Base-by-base conservation (phyloP, 73 alveolate species). In the Blepharisma stoltei region DNA sequence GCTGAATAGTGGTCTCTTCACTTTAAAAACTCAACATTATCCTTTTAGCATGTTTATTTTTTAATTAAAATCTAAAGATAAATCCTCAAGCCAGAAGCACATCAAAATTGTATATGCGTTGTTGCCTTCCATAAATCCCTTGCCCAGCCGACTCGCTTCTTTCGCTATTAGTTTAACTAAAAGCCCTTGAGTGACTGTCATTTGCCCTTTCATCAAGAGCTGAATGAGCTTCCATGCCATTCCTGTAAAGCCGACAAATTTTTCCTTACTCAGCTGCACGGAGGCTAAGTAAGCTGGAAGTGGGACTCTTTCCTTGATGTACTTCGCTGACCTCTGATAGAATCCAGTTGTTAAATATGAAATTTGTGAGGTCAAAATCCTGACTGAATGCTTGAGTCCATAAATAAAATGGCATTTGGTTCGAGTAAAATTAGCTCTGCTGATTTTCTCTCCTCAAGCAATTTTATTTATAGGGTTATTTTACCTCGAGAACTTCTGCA, bases 41-140 rank as follows among this genome's bases (percentile, higher is more conserved):
- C 41, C 41, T 32, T 32, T 32, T 32, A 32, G 41, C 41, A 32
- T 32, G 3, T 3, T 32, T 32, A 32, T 32, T 32, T 32, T n/a
- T 32, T 32, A 32, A 32, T 32, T 32, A 32, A 32, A 32, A 32
- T 32, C 41, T 32, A 32, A 32, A 32, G 41, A 32, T 32, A 32
- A 32, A 32, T 32, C 41, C 3, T 32, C 41, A 32, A 32, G 41
- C 41, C 41, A 32, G 41, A 32, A 32, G 3, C 41, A 32, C 41
- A 32, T 32, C 41, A 32, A 32, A 32, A 32, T 32, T 32, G 41
- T 32, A 32, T 32, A 32, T 32, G 41, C 41, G 41, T 32, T 32
- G 41, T 92, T 83, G 45, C 98, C 97, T 18, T 97, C 98, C 20
- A 80, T 48, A 32, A 60, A 14, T 60, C 23, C 73, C 45, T 25